These are phyloP conservation scores for Vanderwaltozyma tropicalis DNA, from an alignment of 805 yeast species.

Conservation along the genomic window DNA sequence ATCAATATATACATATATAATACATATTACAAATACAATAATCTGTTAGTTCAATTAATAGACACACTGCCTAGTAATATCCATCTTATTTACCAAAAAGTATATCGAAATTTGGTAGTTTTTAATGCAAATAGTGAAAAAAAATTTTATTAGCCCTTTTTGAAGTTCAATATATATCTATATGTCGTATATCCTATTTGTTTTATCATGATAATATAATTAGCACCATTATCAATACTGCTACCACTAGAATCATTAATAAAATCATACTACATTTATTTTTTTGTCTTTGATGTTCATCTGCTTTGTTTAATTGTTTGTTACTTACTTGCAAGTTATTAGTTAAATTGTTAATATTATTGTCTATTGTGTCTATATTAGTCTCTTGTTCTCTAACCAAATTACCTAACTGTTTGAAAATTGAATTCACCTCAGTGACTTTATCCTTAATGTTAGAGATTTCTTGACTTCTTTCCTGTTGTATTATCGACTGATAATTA, in stretches of 20 bases:
- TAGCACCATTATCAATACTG: constrained; percentile 45
- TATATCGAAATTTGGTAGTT: too few species aligned
- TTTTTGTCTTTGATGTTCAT: constrained; percentile 58
- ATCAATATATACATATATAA: too few species aligned
- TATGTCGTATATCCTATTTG: too few species aligned
- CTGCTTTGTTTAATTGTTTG: constrained; percentile 61
- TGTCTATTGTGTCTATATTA: constrained; percentile 75
- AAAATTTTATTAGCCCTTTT: too few species aligned
- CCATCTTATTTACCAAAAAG: too few species aligned
- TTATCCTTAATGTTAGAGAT: constrained; percentile 66
- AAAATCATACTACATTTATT: constrained; percentile 67
- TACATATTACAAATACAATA: too few species aligned
- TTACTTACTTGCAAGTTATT: constrained; percentile 61
- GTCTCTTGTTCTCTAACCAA: constrained; percentile 78
- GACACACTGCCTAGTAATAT: too few species aligned
- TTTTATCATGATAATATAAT: constrained; percentile 38
- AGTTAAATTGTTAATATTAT: constrained; percentile 55
- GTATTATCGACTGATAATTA: constrained; percentile 51
- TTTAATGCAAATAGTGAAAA: too few species aligned
- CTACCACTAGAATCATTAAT: constrained; percentile 45
- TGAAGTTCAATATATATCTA: too few species aligned
- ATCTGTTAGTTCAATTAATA: too few species aligned
- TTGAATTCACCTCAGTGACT: constrained; percentile 73
- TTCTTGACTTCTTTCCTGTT: constrained; percentile 66
- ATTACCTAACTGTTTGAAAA: constrained; percentile 69